Evolutionary conservation across 2,329 filamentous ascomycete genomes (phyloP).

Genomic region (Epicoccum sorghinum): DNA sequence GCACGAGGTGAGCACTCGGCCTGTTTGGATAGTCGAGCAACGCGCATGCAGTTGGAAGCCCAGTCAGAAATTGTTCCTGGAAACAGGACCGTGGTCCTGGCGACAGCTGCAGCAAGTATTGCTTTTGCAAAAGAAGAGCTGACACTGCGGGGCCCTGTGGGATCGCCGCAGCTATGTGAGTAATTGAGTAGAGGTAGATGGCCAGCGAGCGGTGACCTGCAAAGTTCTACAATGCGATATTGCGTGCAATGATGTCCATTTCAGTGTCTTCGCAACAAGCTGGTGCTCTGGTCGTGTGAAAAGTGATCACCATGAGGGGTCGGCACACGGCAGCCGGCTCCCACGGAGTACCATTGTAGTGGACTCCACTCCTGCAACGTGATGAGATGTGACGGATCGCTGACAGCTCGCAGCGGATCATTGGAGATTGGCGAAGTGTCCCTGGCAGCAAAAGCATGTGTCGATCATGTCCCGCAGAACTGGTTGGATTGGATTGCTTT

Average conservation of each 20-base stretch:
- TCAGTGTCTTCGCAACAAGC: neutral
- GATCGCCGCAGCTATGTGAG: too few relatives aligned
- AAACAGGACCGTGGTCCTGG: too few relatives aligned
- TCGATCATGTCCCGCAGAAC: conserved; percentile 16
- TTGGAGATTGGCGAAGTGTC: conserved; percentile 18
- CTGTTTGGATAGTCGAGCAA: neutral
- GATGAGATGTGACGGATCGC: conserved; percentile 16
- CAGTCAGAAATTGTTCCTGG: neutral
- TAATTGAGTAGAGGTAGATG: too few relatives aligned
- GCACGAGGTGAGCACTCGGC: neutral
- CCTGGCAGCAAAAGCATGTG: conserved; percentile 18
- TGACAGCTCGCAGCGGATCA: conserved; percentile 15
- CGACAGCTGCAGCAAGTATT: neutral
- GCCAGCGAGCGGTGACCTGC: neutral
- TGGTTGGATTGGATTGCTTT: conserved; percentile 13
- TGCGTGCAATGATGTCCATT: neutral
- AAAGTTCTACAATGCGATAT: neutral
- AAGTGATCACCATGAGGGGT: conserved; percentile 6
- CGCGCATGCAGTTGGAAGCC: too few relatives aligned
- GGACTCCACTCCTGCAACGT: conserved; percentile 14
- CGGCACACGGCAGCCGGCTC: conserved; percentile 8
- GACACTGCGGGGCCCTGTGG: too few relatives aligned
- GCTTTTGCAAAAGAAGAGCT: neutral
- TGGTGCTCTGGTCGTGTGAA: neutral
- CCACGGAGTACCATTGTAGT: conserved; percentile 1